These are phyloP conservation scores for Rhododendron ovatum DNA, from an alignment of 148 eudicot species.

Conservation along the genomic window DNA sequence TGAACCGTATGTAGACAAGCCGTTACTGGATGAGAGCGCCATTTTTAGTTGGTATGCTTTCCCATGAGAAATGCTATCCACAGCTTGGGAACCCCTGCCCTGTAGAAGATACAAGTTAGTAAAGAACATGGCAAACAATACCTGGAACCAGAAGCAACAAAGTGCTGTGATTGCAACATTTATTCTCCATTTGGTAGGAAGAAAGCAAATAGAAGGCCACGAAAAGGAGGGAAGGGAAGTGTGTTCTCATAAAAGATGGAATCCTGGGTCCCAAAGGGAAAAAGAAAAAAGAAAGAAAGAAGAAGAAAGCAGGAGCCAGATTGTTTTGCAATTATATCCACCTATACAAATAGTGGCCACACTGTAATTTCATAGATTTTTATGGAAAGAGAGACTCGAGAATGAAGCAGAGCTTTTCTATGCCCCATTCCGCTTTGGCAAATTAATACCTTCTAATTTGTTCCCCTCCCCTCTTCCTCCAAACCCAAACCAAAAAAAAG, in stretches of 20 bases:
- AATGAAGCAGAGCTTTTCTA: background rate
- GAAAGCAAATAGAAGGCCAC: background rate
- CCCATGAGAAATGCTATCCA: conserved; percentile 34
- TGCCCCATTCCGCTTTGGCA: background rate
- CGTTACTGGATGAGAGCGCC: conserved; percentile 39
- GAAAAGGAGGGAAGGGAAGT: background rate
- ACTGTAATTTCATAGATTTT: background rate
- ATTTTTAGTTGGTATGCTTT: conserved; percentile 44
- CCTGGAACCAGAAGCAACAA: background rate
- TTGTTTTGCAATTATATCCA: background rate
- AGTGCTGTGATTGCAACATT: background rate
- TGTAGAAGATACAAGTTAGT: conserved; percentile 17
- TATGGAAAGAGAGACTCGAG: background rate
- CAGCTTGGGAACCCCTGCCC: conserved; percentile 48
- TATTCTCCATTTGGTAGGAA: background rate
- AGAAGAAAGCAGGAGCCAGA: background rate
- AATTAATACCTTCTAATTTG: background rate
- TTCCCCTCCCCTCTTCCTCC: background rate
- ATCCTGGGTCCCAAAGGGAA: background rate
- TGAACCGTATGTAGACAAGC: conserved; percentile 45
- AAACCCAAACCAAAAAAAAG: background rate
- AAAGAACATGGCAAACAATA: background rate
- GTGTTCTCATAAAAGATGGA: background rate
- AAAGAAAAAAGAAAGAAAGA: background rate
- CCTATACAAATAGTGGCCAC: background rate